phyloP scores from a whole-genome alignment of 1,284 basidiomycete species.

The Rhodotorula sp. region DNA sequence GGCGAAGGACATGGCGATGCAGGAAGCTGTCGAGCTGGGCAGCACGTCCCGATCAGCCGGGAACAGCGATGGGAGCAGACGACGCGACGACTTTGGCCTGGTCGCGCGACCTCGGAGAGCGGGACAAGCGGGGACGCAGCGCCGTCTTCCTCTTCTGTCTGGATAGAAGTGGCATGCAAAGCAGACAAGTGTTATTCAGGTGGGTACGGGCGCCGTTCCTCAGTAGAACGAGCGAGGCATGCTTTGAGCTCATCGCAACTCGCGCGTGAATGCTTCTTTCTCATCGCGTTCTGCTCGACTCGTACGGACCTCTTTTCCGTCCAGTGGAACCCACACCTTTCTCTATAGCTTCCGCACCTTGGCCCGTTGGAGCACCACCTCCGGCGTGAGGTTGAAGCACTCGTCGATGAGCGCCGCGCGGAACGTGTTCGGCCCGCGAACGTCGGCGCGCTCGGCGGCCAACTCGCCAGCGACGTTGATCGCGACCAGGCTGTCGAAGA shows the following conservation, averaged over 20 bases:
- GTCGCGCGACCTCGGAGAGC: background rate
- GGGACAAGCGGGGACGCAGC: no score
- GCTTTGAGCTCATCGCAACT: background rate
- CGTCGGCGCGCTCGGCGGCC: constrained; percentile 68
- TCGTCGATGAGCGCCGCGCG: constrained; percentile 82
- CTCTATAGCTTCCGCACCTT: constrained; percentile 14
- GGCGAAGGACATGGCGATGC: constrained; percentile 13
- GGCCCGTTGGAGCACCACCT: constrained; percentile 23
- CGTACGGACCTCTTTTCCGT: no score
- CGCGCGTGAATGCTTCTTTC: no score
- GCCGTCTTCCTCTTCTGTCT: no score
- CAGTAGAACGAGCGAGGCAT: no score
- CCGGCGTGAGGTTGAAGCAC: constrained; percentile 61
- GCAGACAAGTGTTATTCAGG: no score
- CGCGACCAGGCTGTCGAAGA: constrained; percentile 64
- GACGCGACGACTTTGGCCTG: background rate
- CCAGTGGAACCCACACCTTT: background rate
- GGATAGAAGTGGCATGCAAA: no score
- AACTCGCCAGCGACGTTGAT: constrained; percentile 81
- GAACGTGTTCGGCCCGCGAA: constrained; percentile 84
- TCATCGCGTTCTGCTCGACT: background rate
- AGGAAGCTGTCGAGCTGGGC: background rate
- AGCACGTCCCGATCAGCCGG: background rate
- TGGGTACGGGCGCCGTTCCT: no score
- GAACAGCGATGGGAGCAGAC: background rate